These are phyloP conservation scores for Lactarius akahatsu DNA, from an alignment of 768 basidiomycete species.

Conservation along the genomic window DNA sequence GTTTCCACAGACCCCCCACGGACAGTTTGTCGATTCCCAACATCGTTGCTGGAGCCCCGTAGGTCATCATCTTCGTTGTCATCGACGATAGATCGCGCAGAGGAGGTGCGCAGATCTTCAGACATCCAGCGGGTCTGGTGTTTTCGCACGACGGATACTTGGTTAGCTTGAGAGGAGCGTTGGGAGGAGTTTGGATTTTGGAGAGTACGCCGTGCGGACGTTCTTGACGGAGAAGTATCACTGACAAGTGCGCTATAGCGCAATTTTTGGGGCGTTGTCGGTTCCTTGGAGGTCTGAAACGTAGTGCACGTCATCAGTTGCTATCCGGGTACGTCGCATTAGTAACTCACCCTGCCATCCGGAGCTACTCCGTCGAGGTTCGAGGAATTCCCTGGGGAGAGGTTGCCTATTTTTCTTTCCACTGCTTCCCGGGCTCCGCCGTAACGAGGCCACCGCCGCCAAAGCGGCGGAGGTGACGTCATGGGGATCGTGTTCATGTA, in stretches of 20 bases:
- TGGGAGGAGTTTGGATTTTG: conserved; percentile 32
- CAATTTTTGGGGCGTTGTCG: conserved; percentile 28
- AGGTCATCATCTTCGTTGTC: conserved; percentile 33
- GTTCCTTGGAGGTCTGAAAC: conserved; percentile 23
- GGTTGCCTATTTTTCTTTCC: conserved; percentile 47
- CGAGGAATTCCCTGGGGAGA: conserved; percentile 51
- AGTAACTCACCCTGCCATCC: conserved; percentile 44
- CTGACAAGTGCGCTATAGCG: conserved; percentile 26
- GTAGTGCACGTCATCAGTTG: conserved; percentile 4
- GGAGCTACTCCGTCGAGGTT: conserved; percentile 39
- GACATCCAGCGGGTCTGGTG: conserved; percentile 57
- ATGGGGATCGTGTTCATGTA: conserved; percentile 34
- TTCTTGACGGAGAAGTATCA: conserved; percentile 27
- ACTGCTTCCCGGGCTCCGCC: conserved; percentile 47
- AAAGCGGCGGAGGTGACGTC: conserved; percentile 58
- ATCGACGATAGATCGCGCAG: conserved; percentile 30
- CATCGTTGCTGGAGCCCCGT: conserved; percentile 18
- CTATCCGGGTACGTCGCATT: not conserved
- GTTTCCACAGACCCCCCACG: conserved; percentile 74
- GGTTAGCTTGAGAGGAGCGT: conserved; percentile 36
- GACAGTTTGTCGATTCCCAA: conserved; percentile 53
- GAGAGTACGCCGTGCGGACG: conserved; percentile 22
- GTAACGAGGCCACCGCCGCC: conserved; percentile 57
- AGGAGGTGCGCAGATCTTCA: conserved; percentile 42
- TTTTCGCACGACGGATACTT: conserved; percentile 46